Evolutionary conservation across 1,139 yeast genomes (phyloP).

Genomic region (Geotrichum macrosporum): DNA sequence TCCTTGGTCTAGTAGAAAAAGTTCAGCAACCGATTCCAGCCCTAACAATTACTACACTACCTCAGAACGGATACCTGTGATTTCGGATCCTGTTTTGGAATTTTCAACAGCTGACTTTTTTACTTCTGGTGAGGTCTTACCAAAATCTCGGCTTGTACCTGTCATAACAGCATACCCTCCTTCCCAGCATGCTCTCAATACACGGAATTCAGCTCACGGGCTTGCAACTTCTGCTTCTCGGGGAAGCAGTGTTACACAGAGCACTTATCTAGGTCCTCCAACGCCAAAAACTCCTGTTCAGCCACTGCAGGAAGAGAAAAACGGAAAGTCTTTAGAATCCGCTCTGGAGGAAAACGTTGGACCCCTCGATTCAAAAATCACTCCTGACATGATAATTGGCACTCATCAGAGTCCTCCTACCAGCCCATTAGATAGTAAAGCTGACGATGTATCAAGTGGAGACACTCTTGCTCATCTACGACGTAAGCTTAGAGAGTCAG

Average conservation of each 20-base stretch:
- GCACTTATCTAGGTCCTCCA: not conserved
- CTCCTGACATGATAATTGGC: not conserved
- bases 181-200: constrained; percentile 19
- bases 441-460: not conserved
- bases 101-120: constrained; percentile 21
- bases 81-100: constrained; percentile 21
- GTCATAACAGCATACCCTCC: constrained; percentile 17
- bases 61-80: constrained; percentile 21
- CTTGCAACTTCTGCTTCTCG: constrained; percentile 1
- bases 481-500: constrained; percentile 29
- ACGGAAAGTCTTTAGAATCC: not conserved
- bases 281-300: constrained; percentile 3
- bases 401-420: too few relatives aligned
- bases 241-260: constrained; percentile 2
- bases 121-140: constrained; percentile 7
- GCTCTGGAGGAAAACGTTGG: not conserved
- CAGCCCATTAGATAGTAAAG: not conserved
- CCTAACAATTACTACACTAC: constrained; percentile 17
- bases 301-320: not conserved
- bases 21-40: constrained; percentile 8
- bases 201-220: constrained; percentile 15
- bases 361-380: not conserved
- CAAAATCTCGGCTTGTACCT: constrained; percentile 17
- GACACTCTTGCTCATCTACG: constrained; percentile 23
- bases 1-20: constrained; percentile 16